Percentiles rank a stretch among this genome's conserved stretches.
These are phyloP conservation scores for Daldinia childiae DNA, from an alignment of 495 filamentous ascomycete genomes.

Conservation along the genomic window DNA sequence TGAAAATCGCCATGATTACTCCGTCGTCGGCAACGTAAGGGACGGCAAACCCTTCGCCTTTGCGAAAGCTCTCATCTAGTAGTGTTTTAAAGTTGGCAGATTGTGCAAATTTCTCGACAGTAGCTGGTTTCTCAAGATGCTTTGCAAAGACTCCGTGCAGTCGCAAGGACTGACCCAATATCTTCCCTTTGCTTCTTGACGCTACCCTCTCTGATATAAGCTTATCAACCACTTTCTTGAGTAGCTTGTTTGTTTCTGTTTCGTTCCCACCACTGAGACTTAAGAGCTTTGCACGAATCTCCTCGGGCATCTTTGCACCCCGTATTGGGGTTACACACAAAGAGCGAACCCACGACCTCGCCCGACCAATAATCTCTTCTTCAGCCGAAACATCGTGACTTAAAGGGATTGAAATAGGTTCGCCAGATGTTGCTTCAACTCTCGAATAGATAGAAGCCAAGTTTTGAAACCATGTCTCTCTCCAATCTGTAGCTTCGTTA, in stretches of 20 bases:
- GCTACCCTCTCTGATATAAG: conserved; percentile 70
- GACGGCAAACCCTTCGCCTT: conserved; percentile 45
- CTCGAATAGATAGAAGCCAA: conserved; percentile 56
- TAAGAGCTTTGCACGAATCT: conserved; percentile 51
- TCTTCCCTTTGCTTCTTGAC: conserved; percentile 62
- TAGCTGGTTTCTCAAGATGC: conserved; percentile 57
- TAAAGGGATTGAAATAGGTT: conserved; percentile 42
- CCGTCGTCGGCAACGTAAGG: conserved; percentile 68
- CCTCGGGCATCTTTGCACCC: conserved; percentile 47
- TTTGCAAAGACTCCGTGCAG: conserved; percentile 66
- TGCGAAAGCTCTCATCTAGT: conserved; percentile 65
- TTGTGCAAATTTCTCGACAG: conserved; percentile 58
- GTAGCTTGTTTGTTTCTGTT: conserved; percentile 53
- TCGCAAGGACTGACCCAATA: conserved; percentile 64
- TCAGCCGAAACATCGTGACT: conserved; percentile 8
- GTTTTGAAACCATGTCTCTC: conserved; percentile 57
- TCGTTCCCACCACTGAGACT: conserved; percentile 44
- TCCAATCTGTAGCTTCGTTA: conserved; percentile 54
- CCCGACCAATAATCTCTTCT: conserved; percentile 27
- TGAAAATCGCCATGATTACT: conserved; percentile 72
- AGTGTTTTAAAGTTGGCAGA: conserved; percentile 67
- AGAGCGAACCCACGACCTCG: conserved; percentile 49
- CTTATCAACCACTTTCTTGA: conserved; percentile 64
- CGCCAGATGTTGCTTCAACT: conserved; percentile 52
- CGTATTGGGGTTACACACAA: conserved; percentile 48